Evolutionary conservation across 768 basidiomycete genomes (phyloP).

Genomic region (Gymnopilus junonius): DNA sequence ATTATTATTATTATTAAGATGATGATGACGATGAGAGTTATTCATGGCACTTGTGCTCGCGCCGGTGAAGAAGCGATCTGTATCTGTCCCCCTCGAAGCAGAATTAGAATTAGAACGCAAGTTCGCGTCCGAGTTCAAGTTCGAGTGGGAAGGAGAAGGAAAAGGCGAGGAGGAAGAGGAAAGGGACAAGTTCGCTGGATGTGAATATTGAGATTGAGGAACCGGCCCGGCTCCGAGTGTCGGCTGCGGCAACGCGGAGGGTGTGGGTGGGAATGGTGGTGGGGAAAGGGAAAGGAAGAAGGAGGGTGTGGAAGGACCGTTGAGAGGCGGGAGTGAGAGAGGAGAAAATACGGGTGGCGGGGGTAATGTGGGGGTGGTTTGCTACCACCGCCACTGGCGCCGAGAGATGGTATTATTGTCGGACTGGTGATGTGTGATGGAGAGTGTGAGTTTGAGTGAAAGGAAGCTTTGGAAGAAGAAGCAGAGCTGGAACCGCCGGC

Average conservation of each 20-base stretch:
- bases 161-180: background rate
- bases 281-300: background rate
- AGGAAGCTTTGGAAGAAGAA: background rate
- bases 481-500: background rate
- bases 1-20: background rate
- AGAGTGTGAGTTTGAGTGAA: background rate
- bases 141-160: background rate
- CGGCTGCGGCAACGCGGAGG: background rate
- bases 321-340: background rate
- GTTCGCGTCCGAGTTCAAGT: background rate
- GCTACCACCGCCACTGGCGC: background rate
- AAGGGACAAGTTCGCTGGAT: background rate
- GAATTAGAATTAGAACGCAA: background rate
- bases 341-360: conserved; percentile 2
- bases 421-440: background rate
- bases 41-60: too few species aligned
- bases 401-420: too few species aligned
- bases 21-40: too few species aligned
- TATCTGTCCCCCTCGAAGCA: background rate
- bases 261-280: background rate
- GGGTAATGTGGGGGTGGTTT: background rate
- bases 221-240: background rate
- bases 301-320: background rate
- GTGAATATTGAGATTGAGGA: background rate
- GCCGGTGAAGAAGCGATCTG: too few species aligned